Conservation (phyloP, 2,329 filamentous ascomycete species). For the Annulohypoxylon truncatum region DNA sequence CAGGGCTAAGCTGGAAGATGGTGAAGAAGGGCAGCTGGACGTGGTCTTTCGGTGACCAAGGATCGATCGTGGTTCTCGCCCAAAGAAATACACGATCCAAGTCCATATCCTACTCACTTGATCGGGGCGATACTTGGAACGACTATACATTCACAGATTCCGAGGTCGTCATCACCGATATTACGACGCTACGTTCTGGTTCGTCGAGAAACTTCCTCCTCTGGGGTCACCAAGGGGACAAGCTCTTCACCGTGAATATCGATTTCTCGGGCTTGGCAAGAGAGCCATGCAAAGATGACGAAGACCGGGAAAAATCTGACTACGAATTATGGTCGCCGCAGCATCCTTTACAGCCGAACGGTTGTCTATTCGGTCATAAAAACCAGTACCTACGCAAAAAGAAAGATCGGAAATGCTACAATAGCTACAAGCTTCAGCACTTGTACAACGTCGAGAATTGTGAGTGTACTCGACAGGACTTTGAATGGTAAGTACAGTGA, state of each 20-base stretch:
- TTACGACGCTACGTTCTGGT: constrained; percentile 90
- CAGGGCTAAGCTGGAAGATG: constrained; percentile 87
- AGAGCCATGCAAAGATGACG: constrained; percentile 76
- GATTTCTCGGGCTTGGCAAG: constrained; percentile 88
- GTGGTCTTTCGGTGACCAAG: constrained; percentile 97
- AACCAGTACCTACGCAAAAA: constrained; percentile 93
- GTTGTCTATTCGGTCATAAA: constrained; percentile 93
- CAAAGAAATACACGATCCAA: constrained; percentile 76
- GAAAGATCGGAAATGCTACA: constrained; percentile 81
- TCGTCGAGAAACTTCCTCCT: constrained; percentile 91
- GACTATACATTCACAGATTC: constrained; percentile 78
- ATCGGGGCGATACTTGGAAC: constrained; percentile 84
- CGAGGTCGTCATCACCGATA: constrained; percentile 79
- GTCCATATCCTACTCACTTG: constrained; percentile 77
- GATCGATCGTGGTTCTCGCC: constrained; percentile 90
- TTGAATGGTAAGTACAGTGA: constrained; percentile 79
- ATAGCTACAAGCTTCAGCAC: constrained; percentile 76
- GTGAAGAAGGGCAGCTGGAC: constrained; percentile 89
- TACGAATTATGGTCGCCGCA: constrained; percentile 90
- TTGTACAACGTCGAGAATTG: constrained; percentile 83
- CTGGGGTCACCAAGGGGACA: constrained; percentile 76
- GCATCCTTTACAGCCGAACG: constrained; percentile 80
- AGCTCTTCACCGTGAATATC: constrained; percentile 80
- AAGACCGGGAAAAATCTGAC: constrained; percentile 67
- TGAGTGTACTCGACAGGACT: constrained; percentile 85